Base-by-base conservation (phyloP, 768 basidiomycete genomes). In the Suillus fuscotomentosus region DNA sequence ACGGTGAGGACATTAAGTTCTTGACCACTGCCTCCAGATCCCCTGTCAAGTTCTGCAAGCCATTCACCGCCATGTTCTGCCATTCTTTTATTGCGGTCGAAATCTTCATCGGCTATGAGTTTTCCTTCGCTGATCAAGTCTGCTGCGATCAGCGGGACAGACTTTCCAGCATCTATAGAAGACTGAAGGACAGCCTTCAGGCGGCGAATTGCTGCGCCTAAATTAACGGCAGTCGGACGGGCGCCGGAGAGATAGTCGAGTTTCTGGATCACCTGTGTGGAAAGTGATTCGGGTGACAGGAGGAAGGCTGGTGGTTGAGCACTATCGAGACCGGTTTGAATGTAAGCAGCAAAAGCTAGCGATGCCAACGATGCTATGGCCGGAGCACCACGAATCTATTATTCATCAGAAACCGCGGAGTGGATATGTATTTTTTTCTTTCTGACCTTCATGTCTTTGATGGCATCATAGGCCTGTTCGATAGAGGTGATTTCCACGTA, bases 211-310 rank as follows among this genome's bases (percentile, higher is more conserved):
- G 94, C 95, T 53, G 89, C 90, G 13, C 92, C 88, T 24, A 99
- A 89, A 78, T 99, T 99, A 69, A 99, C 96, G 7, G 96, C 96
- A 0, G 96, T 99, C 17, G 97, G 96, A n/a, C 96, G 86, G 2
- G 96, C 91, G 2, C 89, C 92, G 74, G 85, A 88, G 14, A 99
- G 84, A 75, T 86, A 90, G 47, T 87, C 84, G 54, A 95, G 82
- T 50, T 86, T 81, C 0, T 83, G 80, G 47, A 80, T 71, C 66
- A 96, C 74, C 74, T 92, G 80, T 0, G 75, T 74, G 60, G 81
- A 77, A 38, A 97, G 79, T 2, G 80, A 74, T 3, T 77, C 74
- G 0, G 84, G 75, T 0, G 89, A 86, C 3, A 80, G 70, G 22
- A 93, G 77, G 71, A 84, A 91, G 6, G 81, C 81, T 0, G 88